Base-by-base conservation (phyloP, 768 basidiomycete genomes). In the Cubamyces lactineus region DNA sequence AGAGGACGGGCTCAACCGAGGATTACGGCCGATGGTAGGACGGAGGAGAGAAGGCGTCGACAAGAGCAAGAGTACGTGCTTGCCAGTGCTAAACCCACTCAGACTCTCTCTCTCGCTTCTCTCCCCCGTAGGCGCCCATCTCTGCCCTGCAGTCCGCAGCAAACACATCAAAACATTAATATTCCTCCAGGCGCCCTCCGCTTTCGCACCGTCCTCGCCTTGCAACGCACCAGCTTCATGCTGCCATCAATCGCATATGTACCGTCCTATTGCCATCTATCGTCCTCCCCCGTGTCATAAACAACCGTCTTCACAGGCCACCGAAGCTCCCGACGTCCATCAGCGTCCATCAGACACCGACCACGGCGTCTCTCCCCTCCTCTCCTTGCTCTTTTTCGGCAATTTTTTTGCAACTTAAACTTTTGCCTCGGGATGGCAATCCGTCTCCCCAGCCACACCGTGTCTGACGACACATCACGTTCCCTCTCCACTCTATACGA, bases 381-480 rank as follows among this genome's bases (percentile, higher is more conserved):
- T 34, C 61, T n/a, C 55, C 17, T 40, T 21, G 50, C 54, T 57
- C 42, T 28, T 50, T 34, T 56, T 38, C 54, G 48, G 23, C 42
- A 51, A 57, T 62, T 49, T 55, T 49, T 58, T 58, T 41, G 43
- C 50, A 53, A 28, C 62, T 61, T 55, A 28, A 43, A 48, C 60
- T 61, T 61, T 61, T 61, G 53, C 53, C 60, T 61, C 46, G 53
- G 40, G 9, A 21, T 43, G 23, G 21, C 52, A 43, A 24, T 30
- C 53, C 52, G 60, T 13, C 39, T 26, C 40, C 40, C 19, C 42
- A 23, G 16, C 34, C 17, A 42, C 26, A 48, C 9, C 23, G 7
- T 26, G 9, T 53, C 52, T 43, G 42, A 43, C 42, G 42, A 43
- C 42, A 43, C 17, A 7, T 5, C 42, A 19, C 42, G 42, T 43